Conservation (phyloP, 495 filamentous ascomycete genomes). For the Penicillium antarcticum region DNA sequence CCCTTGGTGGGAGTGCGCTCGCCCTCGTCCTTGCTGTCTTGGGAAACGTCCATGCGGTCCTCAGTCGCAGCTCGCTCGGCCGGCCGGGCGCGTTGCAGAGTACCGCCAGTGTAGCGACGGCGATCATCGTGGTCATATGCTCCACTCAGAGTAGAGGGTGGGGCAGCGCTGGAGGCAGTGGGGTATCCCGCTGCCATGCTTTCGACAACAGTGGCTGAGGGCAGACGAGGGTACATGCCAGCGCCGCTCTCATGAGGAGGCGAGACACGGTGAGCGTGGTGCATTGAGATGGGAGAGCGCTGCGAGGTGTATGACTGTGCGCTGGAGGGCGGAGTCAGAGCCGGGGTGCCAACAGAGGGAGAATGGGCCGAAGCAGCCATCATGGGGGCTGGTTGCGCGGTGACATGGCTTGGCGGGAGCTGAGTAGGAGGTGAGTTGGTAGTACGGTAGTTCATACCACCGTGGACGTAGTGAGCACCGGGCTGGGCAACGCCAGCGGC, state of each 20-base stretch:
- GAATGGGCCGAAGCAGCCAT: conserved; percentile 52
- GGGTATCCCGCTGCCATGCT: conserved; percentile 55
- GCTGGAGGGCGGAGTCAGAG: conserved; percentile 87
- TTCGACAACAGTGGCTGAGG: conserved; percentile 62
- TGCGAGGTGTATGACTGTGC: conserved; percentile 78
- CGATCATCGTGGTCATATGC: conserved; percentile 78
- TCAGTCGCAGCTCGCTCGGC: conserved; percentile 37
- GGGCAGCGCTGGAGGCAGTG: conserved; percentile 61
- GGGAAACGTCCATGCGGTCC: conserved; percentile 54
- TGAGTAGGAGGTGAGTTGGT: conserved; percentile 68
- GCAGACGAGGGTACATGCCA: conserved; percentile 80
- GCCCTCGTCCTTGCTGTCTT: conserved; percentile 46
- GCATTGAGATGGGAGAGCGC: conserved; percentile 74
- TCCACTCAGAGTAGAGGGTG: conserved; percentile 73
- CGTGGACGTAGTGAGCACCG: conserved; percentile 60
- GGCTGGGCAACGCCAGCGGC: conserved; percentile 71
- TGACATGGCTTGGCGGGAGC: conserved; percentile 52
- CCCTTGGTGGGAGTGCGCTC: conserved; percentile 44
- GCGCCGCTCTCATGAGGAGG: conserved; percentile 62
- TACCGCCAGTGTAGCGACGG: conserved; percentile 82
- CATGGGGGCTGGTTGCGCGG: conserved; percentile 56
- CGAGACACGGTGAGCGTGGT: conserved; percentile 56
- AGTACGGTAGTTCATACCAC: conserved; percentile 59
- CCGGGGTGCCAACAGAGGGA: conserved; percentile 65
- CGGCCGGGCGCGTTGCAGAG: conserved; percentile 70